A percentile compares a stretch with the other conserved stretches of the same genome.
phyloP scores from a whole-genome alignment of 2,329 filamentous ascomycete species.

The Leptodontidium sp. region DNA sequence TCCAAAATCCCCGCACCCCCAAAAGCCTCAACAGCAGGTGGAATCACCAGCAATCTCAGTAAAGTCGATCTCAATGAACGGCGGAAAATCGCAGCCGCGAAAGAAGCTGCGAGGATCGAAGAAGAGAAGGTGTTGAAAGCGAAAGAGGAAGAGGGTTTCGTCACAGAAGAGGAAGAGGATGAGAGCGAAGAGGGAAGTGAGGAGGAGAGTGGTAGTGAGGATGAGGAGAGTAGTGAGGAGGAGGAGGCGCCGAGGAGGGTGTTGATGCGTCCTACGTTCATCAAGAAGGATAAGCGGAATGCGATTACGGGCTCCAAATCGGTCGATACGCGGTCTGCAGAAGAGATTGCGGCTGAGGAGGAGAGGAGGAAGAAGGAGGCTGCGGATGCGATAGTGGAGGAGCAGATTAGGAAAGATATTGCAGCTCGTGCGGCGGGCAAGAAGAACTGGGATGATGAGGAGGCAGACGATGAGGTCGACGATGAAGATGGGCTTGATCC shows the following conservation, averaged over 20 bases:
- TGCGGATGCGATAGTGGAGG: slow-evolving; percentile 83
- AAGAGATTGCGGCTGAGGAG: slow-evolving; percentile 59
- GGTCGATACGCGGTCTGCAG: slow-evolving; percentile 49
- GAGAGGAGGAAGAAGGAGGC: slow-evolving; percentile 73
- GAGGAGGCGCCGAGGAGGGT: slow-evolving; percentile 63
- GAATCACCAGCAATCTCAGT: slow-evolving; percentile 61
- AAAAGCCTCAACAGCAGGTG: slow-evolving; percentile 63
- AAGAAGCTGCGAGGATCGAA: slow-evolving; percentile 57
- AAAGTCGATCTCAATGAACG: slow-evolving; percentile 62
- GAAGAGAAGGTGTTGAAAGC: slow-evolving; percentile 52
- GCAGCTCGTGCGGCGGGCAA: slow-evolving; percentile 78
- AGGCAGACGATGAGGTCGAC: slow-evolving; percentile 78
- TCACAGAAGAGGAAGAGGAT: slow-evolving; percentile 56
- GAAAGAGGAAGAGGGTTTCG: slow-evolving; percentile 67
- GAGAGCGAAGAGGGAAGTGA: slow-evolving; percentile 47
- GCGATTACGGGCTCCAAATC: slow-evolving; percentile 34
- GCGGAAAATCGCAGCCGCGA: slow-evolving; percentile 55
- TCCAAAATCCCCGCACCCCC: slow-evolving; percentile 59
- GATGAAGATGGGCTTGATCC: slow-evolving; percentile 89
- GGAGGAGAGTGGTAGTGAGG: slow-evolving; percentile 42
- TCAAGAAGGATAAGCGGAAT: slow-evolving; percentile 64
- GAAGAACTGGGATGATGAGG: slow-evolving; percentile 85
- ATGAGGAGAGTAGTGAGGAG: slow-evolving; percentile 60
- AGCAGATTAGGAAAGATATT: slow-evolving; percentile 84
- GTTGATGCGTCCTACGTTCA: slow-evolving; percentile 70